Evolutionary conservation across 2,329 filamentous ascomycete species (phyloP).

Genomic region (Cercospora beticola): DNA sequence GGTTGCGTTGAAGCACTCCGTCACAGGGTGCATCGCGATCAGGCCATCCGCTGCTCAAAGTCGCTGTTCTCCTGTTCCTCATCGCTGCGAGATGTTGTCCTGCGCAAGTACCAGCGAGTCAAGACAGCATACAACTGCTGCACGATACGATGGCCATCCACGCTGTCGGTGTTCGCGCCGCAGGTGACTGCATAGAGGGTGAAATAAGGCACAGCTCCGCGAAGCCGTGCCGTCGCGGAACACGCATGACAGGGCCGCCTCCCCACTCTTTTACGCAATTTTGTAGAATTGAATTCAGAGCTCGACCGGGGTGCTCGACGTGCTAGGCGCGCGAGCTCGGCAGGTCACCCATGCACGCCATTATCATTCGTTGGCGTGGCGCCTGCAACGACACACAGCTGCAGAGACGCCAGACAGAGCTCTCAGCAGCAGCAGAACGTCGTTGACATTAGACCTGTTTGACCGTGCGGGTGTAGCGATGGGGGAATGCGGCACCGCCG

Average conservation of each 20-base stretch:
- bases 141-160: not conserved
- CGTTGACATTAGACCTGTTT: no score
- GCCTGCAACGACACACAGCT: not conserved
- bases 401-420: not conserved
- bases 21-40: not conserved
- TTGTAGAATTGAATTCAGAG: conserved; percentile 3
- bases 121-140: not conserved
- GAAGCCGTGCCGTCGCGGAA: conserved; percentile 8
- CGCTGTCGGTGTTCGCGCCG: not conserved
- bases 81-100: not conserved
- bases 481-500: not conserved
- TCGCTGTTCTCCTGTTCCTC: not conserved
- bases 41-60: not conserved
- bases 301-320: conserved; percentile 8
- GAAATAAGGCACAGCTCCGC: conserved; percentile 6
- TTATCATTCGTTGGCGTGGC: conserved; percentile 6
- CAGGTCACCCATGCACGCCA: not conserved
- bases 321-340: conserved; percentile 14
- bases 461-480: no score
- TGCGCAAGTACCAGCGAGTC: not conserved
- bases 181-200: not conserved
- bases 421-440: not conserved
- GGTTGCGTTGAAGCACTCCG: not conserved
- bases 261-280: conserved; percentile 5
- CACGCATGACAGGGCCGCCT: not conserved